Evolutionary conservation across 1,284 basidiomycete species (phyloP).

Genomic region (Marasmius fiardii): DNA sequence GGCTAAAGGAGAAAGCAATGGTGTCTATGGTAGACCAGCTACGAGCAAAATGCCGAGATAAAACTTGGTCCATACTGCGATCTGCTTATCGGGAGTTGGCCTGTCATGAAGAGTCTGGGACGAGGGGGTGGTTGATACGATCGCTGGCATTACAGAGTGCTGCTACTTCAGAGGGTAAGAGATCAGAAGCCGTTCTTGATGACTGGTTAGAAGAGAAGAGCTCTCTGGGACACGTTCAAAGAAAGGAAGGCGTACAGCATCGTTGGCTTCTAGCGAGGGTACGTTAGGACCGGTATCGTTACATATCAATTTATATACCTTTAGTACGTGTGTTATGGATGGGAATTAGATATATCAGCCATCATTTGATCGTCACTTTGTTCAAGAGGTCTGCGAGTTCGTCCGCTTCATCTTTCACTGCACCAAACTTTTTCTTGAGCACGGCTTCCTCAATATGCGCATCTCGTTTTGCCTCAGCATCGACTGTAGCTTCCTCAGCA

Average conservation of each 20-base stretch:
- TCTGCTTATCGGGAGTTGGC: conserved; percentile 62
- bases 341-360: too few species aligned
- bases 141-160: conserved; percentile 36
- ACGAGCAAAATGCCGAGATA: conserved; percentile 46
- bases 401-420: conserved; percentile 38
- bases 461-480: conserved; percentile 30
- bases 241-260: conserved; percentile 50
- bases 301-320: too few species aligned
- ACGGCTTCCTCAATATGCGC: conserved; percentile 19
- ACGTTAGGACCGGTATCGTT: too few species aligned
- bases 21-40: conserved; percentile 41
- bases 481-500: conserved; percentile 30
- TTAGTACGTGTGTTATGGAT: too few species aligned
- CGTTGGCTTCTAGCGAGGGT: conserved; percentile 41
- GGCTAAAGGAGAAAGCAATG: conserved; percentile 41
- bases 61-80: conserved; percentile 58
- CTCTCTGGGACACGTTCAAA: conserved; percentile 41
- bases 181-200: conserved; percentile 29
- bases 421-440: conserved; percentile 15
- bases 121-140: conserved; percentile 48
- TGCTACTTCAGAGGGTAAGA: conserved; percentile 15
- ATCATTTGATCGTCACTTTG: conserved; percentile 44
- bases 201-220: conserved; percentile 49
- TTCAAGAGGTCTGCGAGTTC: conserved; percentile 60
- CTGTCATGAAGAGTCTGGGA: conserved; percentile 33